These are phyloP conservation scores for Microcos paniculata DNA, from an alignment of 345 rosid species.

Conservation along the genomic window DNA sequence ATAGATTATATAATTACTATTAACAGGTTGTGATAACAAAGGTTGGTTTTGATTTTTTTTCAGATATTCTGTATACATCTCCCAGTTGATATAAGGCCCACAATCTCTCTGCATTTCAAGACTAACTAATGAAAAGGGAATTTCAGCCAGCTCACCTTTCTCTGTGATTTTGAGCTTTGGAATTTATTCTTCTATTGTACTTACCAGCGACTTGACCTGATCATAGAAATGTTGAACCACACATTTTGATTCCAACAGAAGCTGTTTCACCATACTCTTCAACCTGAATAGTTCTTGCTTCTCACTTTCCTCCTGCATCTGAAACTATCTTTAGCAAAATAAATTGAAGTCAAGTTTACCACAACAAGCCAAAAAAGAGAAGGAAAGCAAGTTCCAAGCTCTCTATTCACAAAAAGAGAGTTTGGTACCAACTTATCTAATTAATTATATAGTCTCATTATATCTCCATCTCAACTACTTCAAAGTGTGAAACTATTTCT, in stretches of 20 bases:
- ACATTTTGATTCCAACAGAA: background rate
- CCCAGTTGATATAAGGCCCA: background rate
- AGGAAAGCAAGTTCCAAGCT: slow-evolving; percentile 4
- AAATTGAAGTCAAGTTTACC: background rate
- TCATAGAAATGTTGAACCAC: background rate
- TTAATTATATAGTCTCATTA: background rate
- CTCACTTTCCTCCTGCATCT: background rate
- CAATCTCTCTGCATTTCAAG: background rate
- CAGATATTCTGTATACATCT: background rate
- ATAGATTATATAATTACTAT: background rate
- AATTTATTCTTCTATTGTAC: background rate
- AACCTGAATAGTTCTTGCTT: background rate
- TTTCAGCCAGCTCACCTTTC: background rate
- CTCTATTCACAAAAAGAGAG: background rate
- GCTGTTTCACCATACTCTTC: background rate
- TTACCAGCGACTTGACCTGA: background rate
- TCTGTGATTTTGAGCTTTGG: background rate
- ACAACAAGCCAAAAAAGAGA: background rate
- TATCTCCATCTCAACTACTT: slow-evolving; percentile 10
- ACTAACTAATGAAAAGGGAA: background rate
- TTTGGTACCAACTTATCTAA: slow-evolving; percentile 13
- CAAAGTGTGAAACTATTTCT: background rate
- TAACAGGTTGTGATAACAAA: no score
- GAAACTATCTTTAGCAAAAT: background rate
- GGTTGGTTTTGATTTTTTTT: background rate